Percentiles rank a stretch among this genome's conserved stretches.
These are phyloP conservation scores for Coprinopsis sp. DNA, from an alignment of 768 basidiomycete species.

Conservation along the genomic window DNA sequence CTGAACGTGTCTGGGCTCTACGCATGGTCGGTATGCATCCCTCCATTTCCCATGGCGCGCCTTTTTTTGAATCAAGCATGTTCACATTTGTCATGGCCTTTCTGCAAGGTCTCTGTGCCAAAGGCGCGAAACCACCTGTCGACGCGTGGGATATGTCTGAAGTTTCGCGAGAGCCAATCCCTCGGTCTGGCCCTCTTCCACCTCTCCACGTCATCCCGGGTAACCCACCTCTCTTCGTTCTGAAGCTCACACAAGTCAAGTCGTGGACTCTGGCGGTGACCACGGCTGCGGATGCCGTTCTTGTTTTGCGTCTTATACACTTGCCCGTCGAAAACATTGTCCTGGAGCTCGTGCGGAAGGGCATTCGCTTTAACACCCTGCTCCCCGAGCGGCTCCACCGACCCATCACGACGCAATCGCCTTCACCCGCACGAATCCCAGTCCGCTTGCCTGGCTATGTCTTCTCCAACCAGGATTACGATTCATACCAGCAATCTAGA, in stretches of 20 bases:
- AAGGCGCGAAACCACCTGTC: no score
- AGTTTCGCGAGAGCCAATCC: neutral
- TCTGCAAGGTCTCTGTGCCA: no score
- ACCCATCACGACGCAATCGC: neutral
- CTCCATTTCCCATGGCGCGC: no score
- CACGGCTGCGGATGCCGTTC: neutral
- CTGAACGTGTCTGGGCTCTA: no score
- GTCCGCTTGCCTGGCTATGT: neutral
- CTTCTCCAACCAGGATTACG: neutral
- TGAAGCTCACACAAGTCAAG: neutral
- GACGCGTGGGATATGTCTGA: neutral
- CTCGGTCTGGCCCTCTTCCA: no score
- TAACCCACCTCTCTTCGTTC: neutral
- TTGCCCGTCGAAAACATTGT: neutral
- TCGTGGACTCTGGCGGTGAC: neutral
- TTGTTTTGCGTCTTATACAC: neutral
- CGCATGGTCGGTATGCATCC: no score
- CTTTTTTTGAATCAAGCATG: no score
- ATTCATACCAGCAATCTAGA: neutral
- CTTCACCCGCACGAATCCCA: neutral
- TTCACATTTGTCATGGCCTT: no score
- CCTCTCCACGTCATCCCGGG: no score
- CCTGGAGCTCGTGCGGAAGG: neutral
- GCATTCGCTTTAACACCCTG: neutral
- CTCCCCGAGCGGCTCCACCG: neutral